Percentiles rank a stretch among this genome's conserved stretches.
These are phyloP conservation scores for Viola pubescens DNA, from an alignment of 441 rosid genomes.

Conservation along the genomic window DNA sequence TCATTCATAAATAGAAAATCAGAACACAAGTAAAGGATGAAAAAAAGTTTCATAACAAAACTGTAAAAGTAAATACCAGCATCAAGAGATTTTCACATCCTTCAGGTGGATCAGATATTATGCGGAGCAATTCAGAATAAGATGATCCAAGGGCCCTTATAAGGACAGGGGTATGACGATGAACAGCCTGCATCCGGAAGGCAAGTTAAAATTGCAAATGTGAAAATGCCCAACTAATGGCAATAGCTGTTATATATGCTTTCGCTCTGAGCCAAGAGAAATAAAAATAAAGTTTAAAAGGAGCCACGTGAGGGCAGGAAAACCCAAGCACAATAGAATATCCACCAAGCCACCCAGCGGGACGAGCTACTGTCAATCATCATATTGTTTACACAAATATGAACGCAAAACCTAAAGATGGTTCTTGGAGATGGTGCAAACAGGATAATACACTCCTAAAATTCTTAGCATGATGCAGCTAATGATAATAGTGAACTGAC, in stretches of 20 bases:
- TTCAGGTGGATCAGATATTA: slow-evolving; percentile 94
- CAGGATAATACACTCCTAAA: too few species aligned
- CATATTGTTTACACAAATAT: too few species aligned
- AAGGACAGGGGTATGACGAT: slow-evolving; percentile 86
- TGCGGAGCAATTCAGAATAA: slow-evolving; percentile 59
- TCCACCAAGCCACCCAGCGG: background rate
- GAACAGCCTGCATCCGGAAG: slow-evolving; percentile 60
- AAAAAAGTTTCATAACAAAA: slow-evolving; percentile 11
- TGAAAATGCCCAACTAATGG: background rate
- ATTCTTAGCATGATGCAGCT: too few species aligned
- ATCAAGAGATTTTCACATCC: slow-evolving; percentile 97
- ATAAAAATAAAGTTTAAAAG: background rate
- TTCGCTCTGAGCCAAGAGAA: background rate
- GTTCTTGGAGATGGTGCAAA: too few species aligned
- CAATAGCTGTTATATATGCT: background rate
- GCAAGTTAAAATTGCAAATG: background rate
- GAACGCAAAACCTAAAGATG: too few species aligned
- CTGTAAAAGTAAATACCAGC: slow-evolving; percentile 40
- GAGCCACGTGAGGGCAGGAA: background rate
- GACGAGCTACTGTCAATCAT: background rate
- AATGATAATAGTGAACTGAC: too few species aligned
- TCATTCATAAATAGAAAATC: slow-evolving; percentile 16
- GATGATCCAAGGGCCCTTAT: slow-evolving; percentile 86
- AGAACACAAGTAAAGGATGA: slow-evolving; percentile 14
- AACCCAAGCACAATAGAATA: background rate